Conservation (phyloP, 1,139 yeast species). For the Nematodospora anomalae region DNA sequence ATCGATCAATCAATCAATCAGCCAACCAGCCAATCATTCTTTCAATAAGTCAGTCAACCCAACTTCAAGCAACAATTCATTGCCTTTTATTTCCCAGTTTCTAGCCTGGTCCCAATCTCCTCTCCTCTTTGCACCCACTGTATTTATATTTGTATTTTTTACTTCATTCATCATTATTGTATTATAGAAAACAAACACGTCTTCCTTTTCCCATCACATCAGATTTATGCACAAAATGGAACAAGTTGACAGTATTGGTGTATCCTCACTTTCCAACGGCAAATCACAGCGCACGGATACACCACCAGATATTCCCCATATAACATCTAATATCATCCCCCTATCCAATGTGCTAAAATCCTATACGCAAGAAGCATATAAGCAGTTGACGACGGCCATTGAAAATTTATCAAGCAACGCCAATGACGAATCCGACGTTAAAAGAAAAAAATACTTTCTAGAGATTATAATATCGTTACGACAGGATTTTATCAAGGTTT, state of each 20-base stretch:
- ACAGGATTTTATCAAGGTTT: slow-evolving; percentile 78
- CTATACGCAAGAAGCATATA: slow-evolving; percentile 62
- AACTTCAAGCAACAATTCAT: too few relatives aligned
- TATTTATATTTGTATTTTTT: not conserved
- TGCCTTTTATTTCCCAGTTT: not conserved
- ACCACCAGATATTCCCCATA: slow-evolving; percentile 65
- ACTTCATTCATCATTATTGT: not conserved
- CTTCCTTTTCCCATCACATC: too few relatives aligned
- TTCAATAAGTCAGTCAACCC: too few relatives aligned
- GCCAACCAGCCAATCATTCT: not conserved
- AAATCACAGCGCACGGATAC: not conserved
- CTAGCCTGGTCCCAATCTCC: not conserved
- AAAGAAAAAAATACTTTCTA: slow-evolving; percentile 66
- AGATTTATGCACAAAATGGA: not conserved
- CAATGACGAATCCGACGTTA: slow-evolving; percentile 51
- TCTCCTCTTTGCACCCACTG: not conserved
- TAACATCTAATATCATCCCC: slow-evolving; percentile 69
- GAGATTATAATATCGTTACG: slow-evolving; percentile 68
- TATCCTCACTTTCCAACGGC: not conserved
- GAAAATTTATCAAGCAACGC: slow-evolving; percentile 52
- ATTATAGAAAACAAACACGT: not conserved
- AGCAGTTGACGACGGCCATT: slow-evolving; percentile 60
- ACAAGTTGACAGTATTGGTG: not conserved
- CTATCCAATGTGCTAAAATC: slow-evolving; percentile 57
- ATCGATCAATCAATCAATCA: too few relatives aligned